Conservation (phyloP, 148 eudicot genomes). For the Chenopodium quinoa region DNA sequence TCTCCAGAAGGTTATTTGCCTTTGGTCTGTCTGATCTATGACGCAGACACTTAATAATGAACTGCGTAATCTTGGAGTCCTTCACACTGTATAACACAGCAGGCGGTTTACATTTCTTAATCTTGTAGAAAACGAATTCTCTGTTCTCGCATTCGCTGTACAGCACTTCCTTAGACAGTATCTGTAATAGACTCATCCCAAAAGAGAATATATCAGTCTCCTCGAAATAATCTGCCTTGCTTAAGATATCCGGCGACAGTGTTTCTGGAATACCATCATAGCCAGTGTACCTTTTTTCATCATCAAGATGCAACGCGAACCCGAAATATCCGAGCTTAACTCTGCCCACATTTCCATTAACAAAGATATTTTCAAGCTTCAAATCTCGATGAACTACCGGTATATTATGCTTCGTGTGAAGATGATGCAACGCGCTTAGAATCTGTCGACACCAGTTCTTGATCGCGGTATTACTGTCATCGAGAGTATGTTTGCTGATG, state of each 20-base stretch:
- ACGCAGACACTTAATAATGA: too few species aligned
- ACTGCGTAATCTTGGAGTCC: too few species aligned
- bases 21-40: too few species aligned
- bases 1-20: too few species aligned
- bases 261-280: constrained; percentile 29
- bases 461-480: constrained; percentile 21
- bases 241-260: neutral
- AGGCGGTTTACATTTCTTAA: constrained; percentile 29
- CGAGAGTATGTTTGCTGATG: constrained; percentile 21
- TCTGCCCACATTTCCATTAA: constrained; percentile 33
- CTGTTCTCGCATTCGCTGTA: constrained; percentile 28
- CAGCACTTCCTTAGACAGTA: constrained; percentile 22
- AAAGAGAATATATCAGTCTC: too few species aligned
- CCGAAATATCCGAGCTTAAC: constrained; percentile 38
- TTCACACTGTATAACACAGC: constrained; percentile 18
- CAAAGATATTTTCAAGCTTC: constrained; percentile 29
- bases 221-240: too few species aligned
- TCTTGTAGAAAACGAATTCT: constrained; percentile 25
- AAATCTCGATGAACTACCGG: constrained; percentile 35
- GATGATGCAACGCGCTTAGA: constrained; percentile 24
- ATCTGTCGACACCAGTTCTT: constrained; percentile 38
- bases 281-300: too few species aligned
- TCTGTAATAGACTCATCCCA: constrained; percentile 13
- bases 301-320: constrained; percentile 20
- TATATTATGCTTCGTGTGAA: constrained; percentile 3